Evolutionary conservation across 768 basidiomycete species (phyloP).

Genomic region (Amylocystis lapponica): DNA sequence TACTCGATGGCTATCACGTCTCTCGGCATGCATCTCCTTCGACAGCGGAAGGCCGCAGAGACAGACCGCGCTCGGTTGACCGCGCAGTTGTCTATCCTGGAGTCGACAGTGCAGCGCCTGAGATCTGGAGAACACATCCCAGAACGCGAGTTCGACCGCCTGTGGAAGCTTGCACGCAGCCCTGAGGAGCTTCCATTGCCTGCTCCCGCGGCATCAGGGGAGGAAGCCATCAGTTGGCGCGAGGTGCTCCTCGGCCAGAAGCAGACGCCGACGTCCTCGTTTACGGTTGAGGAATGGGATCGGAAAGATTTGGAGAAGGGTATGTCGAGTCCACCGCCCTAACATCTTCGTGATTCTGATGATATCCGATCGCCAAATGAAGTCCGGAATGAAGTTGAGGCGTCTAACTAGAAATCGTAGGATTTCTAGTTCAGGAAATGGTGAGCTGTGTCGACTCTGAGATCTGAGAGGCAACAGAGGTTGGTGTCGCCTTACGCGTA

Average conservation of each 20-base stretch:
- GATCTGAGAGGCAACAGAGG: too few relatives aligned
- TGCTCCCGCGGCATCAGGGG: not conserved
- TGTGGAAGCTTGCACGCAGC: slow-evolving; percentile 47
- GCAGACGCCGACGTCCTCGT: slow-evolving; percentile 6
- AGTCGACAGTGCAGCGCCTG: slow-evolving; percentile 50
- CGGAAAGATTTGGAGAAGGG: slow-evolving; percentile 21
- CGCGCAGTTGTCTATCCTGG: slow-evolving; percentile 59
- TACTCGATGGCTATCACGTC: slow-evolving; percentile 64
- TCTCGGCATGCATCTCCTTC: slow-evolving; percentile 60
- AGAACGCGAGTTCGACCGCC: slow-evolving; percentile 45
- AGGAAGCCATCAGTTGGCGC: slow-evolving; percentile 20
- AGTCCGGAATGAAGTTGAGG: too few relatives aligned
- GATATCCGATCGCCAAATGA: too few relatives aligned
- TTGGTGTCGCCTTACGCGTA: too few relatives aligned
- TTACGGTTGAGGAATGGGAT: slow-evolving; percentile 19
- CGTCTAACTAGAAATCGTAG: too few relatives aligned
- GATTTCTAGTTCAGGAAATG: too few relatives aligned
- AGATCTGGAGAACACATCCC: slow-evolving; percentile 40
- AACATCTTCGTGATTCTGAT: too few relatives aligned
- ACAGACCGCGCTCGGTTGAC: slow-evolving; percentile 49
- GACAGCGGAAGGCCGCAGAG: slow-evolving; percentile 41
- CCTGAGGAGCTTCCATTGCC: slow-evolving; percentile 3
- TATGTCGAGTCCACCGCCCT: too few relatives aligned
- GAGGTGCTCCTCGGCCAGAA: slow-evolving; percentile 25
- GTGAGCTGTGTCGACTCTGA: too few relatives aligned